Base-by-base conservation (phyloP, 1,284 basidiomycete genomes). In the Rhodotorula sp. region DNA sequence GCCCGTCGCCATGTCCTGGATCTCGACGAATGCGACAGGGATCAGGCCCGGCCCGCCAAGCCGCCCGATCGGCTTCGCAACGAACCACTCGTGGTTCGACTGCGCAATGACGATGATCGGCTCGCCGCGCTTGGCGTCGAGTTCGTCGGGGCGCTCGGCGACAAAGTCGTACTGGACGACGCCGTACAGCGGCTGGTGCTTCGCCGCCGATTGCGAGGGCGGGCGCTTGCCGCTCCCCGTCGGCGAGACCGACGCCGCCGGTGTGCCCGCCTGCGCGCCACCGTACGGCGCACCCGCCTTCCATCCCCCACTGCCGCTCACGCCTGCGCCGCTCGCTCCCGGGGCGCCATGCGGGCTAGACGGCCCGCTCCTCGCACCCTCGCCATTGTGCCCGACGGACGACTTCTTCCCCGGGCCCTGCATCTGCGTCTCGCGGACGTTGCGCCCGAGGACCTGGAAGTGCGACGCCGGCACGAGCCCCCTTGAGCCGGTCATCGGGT, bases 31-130 rank as follows among this genome's bases (percentile, higher is more conserved):
- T 1, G 94, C 89, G 46, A 94, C 94, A 10, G 97, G 97, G 66
- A 99, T 99, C 70, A 99, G 86, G 60, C 97, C 97, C 1, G 97
- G 95, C 71, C 94, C 90, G 32, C 97, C 95, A 17, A 99, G 87
- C 67, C 89, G 86, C 62, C 94, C 94, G 78, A 99, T 98, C 10
- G 94, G 94, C 82, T 99, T 99, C 46, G 86, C 86, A 21, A 87
- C 86, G 72, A 86, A 86, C 86, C 86, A 86, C 76, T 74, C 77
- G 73, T 79, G 89, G 79, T 94, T 94, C 22, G 92, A 94, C 81
- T 94, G 92, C 0, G 92, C 92, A 54, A 78, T 78, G 62, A 83
- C 80, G 61, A 96, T 92, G 80, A 99, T 92, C 27, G 92, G 87
- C 79, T 99, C 97, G 39, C 96, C 96, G 1, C 90, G 88, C 80